phyloP scores from a whole-genome alignment of 495 filamentous ascomycete species.

The Penicillium antarcticum region DNA sequence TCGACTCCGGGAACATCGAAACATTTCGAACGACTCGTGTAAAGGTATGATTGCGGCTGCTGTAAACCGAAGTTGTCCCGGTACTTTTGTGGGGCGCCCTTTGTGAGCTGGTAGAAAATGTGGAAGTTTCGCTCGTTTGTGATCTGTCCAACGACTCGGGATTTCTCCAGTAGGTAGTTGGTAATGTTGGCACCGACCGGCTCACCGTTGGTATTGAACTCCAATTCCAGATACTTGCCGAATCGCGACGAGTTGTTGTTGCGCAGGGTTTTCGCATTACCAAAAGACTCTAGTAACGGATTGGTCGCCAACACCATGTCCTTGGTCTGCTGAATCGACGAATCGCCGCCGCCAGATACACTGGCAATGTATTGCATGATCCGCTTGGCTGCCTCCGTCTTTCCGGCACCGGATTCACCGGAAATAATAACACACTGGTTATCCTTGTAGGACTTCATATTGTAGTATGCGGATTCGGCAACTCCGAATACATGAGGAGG shows the following conservation, averaged over 20 bases:
- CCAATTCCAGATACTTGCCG: slow-evolving; percentile 96
- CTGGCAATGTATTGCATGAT: slow-evolving; percentile 99
- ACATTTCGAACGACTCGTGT: slow-evolving; percentile 92
- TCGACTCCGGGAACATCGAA: slow-evolving; percentile 91
- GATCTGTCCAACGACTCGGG: slow-evolving; percentile 93
- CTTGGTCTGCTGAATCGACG: slow-evolving; percentile 95
- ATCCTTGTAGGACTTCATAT: slow-evolving; percentile 99
- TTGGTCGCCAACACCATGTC: slow-evolving; percentile 99
- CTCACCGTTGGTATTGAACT: slow-evolving; percentile 92
- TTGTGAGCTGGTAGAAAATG: slow-evolving; percentile 99
- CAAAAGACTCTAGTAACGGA: slow-evolving; percentile 94
- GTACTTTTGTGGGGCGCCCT: slow-evolving; percentile 84
- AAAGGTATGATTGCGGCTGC: slow-evolving; percentile 88
- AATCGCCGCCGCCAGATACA: slow-evolving; percentile 83
- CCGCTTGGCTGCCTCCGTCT: slow-evolving; percentile 98
- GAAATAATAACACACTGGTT: slow-evolving; percentile 99
- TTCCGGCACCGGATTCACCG: slow-evolving; percentile 96
- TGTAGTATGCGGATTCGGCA: slow-evolving; percentile 95
- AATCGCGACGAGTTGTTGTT: slow-evolving; percentile 99
- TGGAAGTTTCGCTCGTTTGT: slow-evolving; percentile 96
- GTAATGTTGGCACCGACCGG: slow-evolving; percentile 97
- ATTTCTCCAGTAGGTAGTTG: slow-evolving; percentile 96
- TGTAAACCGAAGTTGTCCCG: slow-evolving; percentile 84
- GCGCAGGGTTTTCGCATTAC: slow-evolving; percentile 94
- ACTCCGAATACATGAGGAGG: slow-evolving; percentile 98